These are phyloP conservation scores for Penicillium canariense DNA, from an alignment of 495 filamentous ascomycete species.

Conservation along the genomic window DNA sequence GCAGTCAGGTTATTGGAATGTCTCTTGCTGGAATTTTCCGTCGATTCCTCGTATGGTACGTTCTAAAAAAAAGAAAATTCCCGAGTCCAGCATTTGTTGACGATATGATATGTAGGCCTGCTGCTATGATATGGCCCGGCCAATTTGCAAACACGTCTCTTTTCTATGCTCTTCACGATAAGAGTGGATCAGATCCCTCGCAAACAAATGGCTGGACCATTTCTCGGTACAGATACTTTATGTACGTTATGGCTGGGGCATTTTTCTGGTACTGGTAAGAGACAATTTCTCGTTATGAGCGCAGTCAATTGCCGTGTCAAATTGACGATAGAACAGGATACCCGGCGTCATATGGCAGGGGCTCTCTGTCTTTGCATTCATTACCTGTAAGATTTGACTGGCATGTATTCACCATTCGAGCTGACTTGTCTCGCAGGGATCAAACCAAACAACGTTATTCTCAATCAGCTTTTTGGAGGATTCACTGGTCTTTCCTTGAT, in stretches of 20 bases:
- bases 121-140: conserved; percentile 35
- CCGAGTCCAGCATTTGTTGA: background rate
- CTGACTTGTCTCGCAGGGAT: conserved; percentile 32
- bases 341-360: conserved; percentile 58
- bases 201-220: conserved; percentile 51
- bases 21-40: conserved; percentile 63
- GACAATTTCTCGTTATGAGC: background rate
- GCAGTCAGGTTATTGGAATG: conserved; percentile 63
- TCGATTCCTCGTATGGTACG: conserved; percentile 55
- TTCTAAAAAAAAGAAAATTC: background rate
- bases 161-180: conserved; percentile 46
- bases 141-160: conserved; percentile 27
- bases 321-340: conserved; percentile 30
- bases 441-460: conserved; percentile 52
- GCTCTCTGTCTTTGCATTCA: conserved; percentile 58
- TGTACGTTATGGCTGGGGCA: conserved; percentile 40
- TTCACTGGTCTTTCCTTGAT: conserved; percentile 55
- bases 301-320: background rate
- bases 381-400: conserved; percentile 44
- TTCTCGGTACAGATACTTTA: conserved; percentile 57
- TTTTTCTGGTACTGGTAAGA: conserved; percentile 51
- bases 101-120: conserved; percentile 23
- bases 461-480: conserved; percentile 62
- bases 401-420: background rate
- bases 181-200: conserved; percentile 40